Base-by-base conservation (phyloP, 75 land plant species). In the Chamaecyparis obtusa region DNA sequence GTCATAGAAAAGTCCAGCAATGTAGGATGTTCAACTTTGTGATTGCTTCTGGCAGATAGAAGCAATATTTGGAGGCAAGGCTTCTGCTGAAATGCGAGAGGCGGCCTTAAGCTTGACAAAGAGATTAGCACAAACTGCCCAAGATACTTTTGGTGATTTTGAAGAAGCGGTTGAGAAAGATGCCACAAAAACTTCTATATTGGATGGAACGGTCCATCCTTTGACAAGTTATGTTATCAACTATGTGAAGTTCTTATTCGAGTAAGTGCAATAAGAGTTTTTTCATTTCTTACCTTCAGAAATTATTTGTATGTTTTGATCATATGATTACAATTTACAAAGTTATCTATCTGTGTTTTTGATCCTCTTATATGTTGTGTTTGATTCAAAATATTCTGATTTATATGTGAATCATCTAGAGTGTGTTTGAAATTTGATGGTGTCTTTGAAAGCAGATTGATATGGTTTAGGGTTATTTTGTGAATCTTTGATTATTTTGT, bases 211-310 rank as follows among this genome's bases (percentile, higher is more conserved):
- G 49, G 98, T 97, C 17, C 99, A 97, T 89, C 98, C 98, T 83
- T 89, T 97, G 83, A 97, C 97, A 13, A 97, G 98, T 89, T 97
- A 97, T 91, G 99, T 97, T 43, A 96, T 97, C 85, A 97, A 97
- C 83, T 97, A 97, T 85, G 97, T 96, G 86, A 97, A 97, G 85
- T 97, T 96, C 88, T 87, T 97, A 43, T 93, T 97, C 83, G 98
- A 97, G 99, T 97, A 92, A 91, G 99, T 93, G 35, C 33, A 46
- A 44, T 81, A 81, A 81, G 24, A 16, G 3, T 24, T 49, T 75
- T 30, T 44, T 71, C 9, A n/a, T 46, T 81, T 81, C 6, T 27
- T 49, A 10, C 30, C 85, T 32, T 75, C 0, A 32, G 33, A 37
- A 54, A 13, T 24, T n/a, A 54, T 30, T 21, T 24, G 3, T 44